Conservation (phyloP, 2,329 filamentous ascomycete species). For the Kalmusia sp. region DNA sequence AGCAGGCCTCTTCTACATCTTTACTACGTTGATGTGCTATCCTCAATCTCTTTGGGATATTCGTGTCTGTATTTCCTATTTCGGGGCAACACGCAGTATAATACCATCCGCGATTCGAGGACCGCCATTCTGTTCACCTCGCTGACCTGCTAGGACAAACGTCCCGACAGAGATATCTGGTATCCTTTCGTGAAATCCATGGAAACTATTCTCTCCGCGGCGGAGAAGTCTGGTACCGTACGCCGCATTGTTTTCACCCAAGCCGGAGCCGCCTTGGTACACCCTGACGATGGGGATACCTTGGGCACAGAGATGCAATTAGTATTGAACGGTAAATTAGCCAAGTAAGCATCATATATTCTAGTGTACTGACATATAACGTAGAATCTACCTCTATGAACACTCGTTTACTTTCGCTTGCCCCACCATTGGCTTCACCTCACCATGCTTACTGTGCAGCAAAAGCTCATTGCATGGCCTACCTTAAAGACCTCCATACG, state of each 20-base stretch:
- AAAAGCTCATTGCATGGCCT: constrained; percentile 43
- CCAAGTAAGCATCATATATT: too few species aligned
- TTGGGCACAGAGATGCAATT: constrained; percentile 36
- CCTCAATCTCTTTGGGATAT: too few species aligned
- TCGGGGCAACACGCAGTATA: too few species aligned
- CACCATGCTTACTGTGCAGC: constrained; percentile 44
- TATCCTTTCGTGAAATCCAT: constrained; percentile 41
- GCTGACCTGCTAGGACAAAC: constrained; percentile 22
- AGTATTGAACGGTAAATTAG: constrained; percentile 27
- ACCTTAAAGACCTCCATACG: constrained; percentile 27
- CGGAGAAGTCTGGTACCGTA: constrained; percentile 30
- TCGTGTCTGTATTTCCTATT: too few species aligned
- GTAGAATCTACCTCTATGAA: constrained; percentile 34
- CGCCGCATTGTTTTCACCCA: constrained; percentile 42
- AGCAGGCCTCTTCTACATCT: too few species aligned
- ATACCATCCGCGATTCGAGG: background rate
- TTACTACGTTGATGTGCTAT: too few species aligned
- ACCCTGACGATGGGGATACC: constrained; percentile 40
- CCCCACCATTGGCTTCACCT: constrained; percentile 34
- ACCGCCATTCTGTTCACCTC: background rate
- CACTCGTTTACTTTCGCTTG: constrained; percentile 24
- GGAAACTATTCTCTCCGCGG: constrained; percentile 35
- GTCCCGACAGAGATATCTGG: constrained; percentile 44
- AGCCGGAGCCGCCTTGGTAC: constrained; percentile 40
- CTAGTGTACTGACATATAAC: background rate